These are phyloP conservation scores for Neofusicoccum kwambonambiense DNA, from an alignment of 2,329 filamentous ascomycete genomes.

Conservation along the genomic window DNA sequence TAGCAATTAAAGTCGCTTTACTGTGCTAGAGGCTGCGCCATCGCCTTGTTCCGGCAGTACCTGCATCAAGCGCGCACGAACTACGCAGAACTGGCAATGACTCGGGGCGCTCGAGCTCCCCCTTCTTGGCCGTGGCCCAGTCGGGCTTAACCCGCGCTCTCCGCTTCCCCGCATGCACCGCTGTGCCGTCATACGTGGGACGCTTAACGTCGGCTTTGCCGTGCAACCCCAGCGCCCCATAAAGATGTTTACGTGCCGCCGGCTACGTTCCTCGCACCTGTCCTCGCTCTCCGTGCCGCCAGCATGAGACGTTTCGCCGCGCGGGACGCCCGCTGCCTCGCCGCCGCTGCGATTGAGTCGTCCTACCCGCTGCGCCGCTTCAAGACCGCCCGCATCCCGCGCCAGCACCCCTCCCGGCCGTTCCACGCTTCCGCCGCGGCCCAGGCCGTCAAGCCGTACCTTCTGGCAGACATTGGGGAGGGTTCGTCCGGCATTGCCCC, in stretches of 20 bases:
- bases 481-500: conserved; percentile 48
- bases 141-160: conserved; percentile 2
- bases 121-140: background rate
- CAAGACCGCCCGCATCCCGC: conserved; percentile 4
- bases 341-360: background rate
- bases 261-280: background rate
- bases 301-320: conserved; percentile 13
- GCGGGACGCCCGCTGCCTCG: background rate
- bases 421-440: conserved; percentile 33
- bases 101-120: conserved; percentile 5
- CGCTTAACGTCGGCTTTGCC: conserved; percentile 19
- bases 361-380: conserved; percentile 6
- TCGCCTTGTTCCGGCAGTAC: background rate
- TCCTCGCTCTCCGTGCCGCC: background rate
- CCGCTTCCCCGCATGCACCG: conserved; percentile 12
- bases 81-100: background rate
- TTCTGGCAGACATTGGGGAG: conserved; percentile 84
- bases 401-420: conserved; percentile 1
- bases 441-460: conserved; percentile 69
- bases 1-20: conserved; percentile 9
- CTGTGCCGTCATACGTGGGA: background rate
- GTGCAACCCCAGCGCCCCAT: background rate
- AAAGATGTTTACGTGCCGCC: conserved; percentile 8
- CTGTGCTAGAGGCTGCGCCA: background rate
- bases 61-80: background rate